These are phyloP conservation scores for Annulohypoxylon bovei DNA, from an alignment of 495 filamentous ascomycete species.

Conservation along the genomic window DNA sequence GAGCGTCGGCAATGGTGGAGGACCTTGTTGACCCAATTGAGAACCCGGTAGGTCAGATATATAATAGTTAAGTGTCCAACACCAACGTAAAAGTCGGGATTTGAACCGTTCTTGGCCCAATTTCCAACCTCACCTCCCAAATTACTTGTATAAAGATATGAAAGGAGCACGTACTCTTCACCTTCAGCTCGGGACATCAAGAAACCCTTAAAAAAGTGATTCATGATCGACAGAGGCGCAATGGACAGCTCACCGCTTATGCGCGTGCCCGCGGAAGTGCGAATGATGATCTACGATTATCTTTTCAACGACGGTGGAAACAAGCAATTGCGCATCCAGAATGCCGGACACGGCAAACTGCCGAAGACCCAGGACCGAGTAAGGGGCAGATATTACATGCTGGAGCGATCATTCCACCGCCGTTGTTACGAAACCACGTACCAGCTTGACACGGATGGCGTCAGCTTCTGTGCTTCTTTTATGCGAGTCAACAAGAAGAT, in stretches of 20 bases:
- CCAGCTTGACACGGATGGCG: conserved; percentile 45
- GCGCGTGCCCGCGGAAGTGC: conserved; percentile 62
- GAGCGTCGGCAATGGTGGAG: conserved; percentile 1
- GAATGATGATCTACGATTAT: conserved; percentile 64
- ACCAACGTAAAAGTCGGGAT: background rate
- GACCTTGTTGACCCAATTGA: conserved; percentile 37
- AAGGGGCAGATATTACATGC: conserved; percentile 47
- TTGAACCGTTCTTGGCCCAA: background rate
- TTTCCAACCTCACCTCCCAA: background rate
- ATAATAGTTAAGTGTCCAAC: conserved; percentile 6
- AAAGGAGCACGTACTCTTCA: background rate
- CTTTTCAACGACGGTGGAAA: conserved; percentile 57
- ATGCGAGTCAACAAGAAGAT: conserved; percentile 57
- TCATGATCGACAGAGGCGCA: background rate
- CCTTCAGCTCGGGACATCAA: background rate
- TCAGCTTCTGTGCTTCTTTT: conserved; percentile 55
- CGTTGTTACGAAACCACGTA: conserved; percentile 59
- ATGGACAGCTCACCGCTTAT: conserved; percentile 42
- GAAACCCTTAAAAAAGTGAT: no score
- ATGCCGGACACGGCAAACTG: conserved; percentile 29
- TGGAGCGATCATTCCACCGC: conserved; percentile 45
- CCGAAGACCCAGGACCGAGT: conserved; percentile 6
- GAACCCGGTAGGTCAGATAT: conserved; percentile 35
- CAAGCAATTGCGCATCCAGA: conserved; percentile 38
- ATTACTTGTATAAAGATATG: background rate